Conservation (phyloP, 108 stramenopile genomes). For the Conticribra weissflogii region DNA sequence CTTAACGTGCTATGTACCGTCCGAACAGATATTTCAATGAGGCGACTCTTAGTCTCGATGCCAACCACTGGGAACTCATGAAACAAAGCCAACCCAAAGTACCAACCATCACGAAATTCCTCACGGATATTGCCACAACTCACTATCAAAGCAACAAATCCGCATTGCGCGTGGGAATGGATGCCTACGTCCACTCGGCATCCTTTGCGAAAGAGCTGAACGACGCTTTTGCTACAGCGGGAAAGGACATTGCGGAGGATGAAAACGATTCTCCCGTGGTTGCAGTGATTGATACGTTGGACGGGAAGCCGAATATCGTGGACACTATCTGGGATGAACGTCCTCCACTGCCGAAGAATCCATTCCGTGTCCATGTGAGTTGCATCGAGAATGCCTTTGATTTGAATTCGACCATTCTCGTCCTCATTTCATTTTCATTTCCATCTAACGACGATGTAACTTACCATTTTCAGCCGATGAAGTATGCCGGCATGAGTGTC, state of each 20-base stretch:
- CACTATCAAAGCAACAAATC: conserved; percentile 36
- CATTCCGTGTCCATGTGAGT: conserved; percentile 85
- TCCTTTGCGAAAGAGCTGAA: conserved; percentile 76
- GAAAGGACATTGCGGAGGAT: conserved; percentile 39
- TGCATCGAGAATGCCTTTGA: no score
- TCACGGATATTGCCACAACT: conserved; percentile 55
- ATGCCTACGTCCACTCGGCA: conserved; percentile 81
- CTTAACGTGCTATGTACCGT: no score
- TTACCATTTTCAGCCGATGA: conserved; percentile 61
- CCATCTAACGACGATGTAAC: conserved; percentile 1
- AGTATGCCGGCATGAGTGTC: conserved; percentile 85
- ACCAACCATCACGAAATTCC: conserved; percentile 67
- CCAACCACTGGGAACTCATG: conserved; percentile 81
- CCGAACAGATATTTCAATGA: conserved; percentile 90
- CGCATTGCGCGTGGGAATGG: conserved; percentile 70
- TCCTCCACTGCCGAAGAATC: conserved; percentile 74
- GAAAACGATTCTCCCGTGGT: conserved; percentile 23
- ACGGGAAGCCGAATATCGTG: conserved; percentile 74
- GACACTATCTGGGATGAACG: conserved; percentile 91
- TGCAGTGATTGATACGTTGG: conserved; percentile 64
- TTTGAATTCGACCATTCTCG: no score
- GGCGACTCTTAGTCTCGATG: conserved; percentile 78
- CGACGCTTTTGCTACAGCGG: conserved; percentile 64
- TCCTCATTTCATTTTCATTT: neutral
- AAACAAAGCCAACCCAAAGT: conserved; percentile 74